Conservation (phyloP, 1,284 basidiomycete genomes). For the Austroboletus rostrupii region DNA sequence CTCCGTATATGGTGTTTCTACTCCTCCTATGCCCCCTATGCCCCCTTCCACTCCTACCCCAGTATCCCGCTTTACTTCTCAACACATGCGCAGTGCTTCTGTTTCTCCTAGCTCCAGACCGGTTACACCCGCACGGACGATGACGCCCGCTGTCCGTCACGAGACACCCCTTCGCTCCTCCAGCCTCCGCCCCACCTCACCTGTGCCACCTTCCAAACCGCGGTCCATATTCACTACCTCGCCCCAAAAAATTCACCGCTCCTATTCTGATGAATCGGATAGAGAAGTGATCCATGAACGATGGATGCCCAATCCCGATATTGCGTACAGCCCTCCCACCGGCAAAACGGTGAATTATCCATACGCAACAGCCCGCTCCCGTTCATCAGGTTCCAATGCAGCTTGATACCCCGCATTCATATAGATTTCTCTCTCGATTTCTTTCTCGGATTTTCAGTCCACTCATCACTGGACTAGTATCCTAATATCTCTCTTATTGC, state of each 20-base stretch:
- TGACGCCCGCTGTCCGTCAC: conserved; percentile 31
- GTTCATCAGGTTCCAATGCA: conserved; percentile 33
- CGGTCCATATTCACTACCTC: conserved; percentile 42
- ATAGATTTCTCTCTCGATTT: conserved; percentile 21
- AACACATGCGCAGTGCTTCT: conserved; percentile 44
- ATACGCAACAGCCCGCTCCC: conserved; percentile 28
- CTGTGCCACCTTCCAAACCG: conserved; percentile 41
- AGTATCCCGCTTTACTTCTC: conserved; percentile 43
- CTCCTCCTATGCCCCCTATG: conserved; percentile 31
- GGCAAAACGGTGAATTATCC: conserved; percentile 29
- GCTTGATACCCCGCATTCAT: conserved; percentile 24
- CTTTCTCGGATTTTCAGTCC: conserved; percentile 17
- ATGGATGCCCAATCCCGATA: conserved; percentile 44
- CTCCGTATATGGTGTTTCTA: conserved; percentile 30
- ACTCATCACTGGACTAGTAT: conserved; percentile 28
- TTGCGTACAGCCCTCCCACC: conserved; percentile 31
- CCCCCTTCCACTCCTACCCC: conserved; percentile 34
- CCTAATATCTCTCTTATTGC: conserved; percentile 34
- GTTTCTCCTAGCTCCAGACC: conserved; percentile 44
- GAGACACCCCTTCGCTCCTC: conserved; percentile 35
- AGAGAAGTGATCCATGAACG: conserved; percentile 44
- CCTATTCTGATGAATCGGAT: conserved; percentile 49
- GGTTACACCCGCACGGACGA: conserved; percentile 42
- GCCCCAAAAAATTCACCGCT: conserved; percentile 45
- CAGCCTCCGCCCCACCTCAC: conserved; percentile 34